Conservation (phyloP, 2,329 filamentous ascomycete genomes). For the Nannizziopsis arthrosporioides region DNA sequence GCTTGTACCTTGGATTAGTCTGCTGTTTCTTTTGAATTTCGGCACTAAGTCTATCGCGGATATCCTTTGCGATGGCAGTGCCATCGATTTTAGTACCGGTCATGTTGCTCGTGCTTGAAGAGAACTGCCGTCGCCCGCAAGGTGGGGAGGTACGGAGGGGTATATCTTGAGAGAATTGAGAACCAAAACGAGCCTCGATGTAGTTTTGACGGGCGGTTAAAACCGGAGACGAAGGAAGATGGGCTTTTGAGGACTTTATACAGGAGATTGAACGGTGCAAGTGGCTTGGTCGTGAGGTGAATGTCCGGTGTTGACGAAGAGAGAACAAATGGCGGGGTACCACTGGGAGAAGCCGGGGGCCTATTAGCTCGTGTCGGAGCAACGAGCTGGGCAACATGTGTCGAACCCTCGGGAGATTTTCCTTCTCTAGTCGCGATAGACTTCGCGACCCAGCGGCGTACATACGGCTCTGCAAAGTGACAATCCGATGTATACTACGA, state of each 20-base stretch:
- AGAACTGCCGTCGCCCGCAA: conserved; percentile 32
- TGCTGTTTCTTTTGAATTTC: conserved; percentile 75
- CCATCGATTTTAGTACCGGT: conserved; percentile 86
- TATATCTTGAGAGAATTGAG: conserved; percentile 6
- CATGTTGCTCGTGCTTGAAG: conserved; percentile 54
- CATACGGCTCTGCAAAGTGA: conserved; percentile 1
- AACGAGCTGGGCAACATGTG: conserved; percentile 12
- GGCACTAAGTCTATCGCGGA: conserved; percentile 66
- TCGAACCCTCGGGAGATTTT: conserved; percentile 12
- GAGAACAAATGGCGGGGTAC: conserved; percentile 11
- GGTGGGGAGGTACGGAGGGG: conserved; percentile 11
- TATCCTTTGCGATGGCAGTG: conserved; percentile 83
- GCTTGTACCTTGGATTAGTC: conserved; percentile 75
- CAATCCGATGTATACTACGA: conserved; percentile 1
- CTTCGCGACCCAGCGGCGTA: conserved; percentile 1
- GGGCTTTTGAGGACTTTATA: background rate
- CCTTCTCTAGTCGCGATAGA: conserved; percentile 2
- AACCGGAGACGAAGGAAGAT: background rate
- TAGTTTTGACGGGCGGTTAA: conserved; percentile 66
- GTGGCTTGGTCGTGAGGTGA: conserved; percentile 3
- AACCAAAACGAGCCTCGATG: conserved; percentile 39
- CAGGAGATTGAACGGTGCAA: background rate
- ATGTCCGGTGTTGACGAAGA: conserved; percentile 13
- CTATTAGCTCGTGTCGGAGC: background rate
- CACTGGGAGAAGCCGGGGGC: conserved; percentile 3